Percentiles rank a stretch among this genome's conserved stretches.
Conservation (phyloP, 2,329 filamentous ascomycete genomes). For the Fusarium duplospermum region DNA sequence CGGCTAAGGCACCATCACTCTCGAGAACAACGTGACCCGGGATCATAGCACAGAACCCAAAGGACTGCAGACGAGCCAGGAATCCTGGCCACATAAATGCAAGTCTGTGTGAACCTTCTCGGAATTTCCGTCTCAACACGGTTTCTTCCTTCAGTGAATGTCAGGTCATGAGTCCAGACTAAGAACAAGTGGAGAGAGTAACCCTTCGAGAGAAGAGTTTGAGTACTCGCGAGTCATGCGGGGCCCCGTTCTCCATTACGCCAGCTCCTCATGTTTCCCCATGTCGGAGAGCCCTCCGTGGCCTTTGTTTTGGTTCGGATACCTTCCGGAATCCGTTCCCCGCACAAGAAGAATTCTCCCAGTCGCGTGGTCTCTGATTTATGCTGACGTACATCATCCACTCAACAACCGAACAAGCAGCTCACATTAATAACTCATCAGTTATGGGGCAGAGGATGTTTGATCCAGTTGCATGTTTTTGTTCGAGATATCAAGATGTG, state of each 20-base stretch:
- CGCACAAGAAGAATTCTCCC: neutral
- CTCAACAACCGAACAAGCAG: neutral
- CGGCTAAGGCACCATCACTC: neutral
- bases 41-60: neutral
- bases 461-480: neutral
- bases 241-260: neutral
- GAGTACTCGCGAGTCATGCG: neutral
- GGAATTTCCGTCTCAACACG: neutral
- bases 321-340: neutral
- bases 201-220: neutral
- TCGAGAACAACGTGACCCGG: neutral
- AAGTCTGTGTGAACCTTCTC: neutral
- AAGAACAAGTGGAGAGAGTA: neutral
- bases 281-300: neutral
- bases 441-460: neutral
- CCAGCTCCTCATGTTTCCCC: neutral
- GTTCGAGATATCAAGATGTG: neutral
- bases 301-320: neutral
- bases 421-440: neutral
- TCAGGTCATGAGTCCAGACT: neutral
- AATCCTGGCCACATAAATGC: neutral
- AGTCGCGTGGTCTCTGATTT: neutral
- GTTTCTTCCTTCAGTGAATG: neutral
- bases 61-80: neutral
- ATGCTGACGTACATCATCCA: neutral